Conservation (phyloP, 495 filamentous ascomycete species). For the Acidomyces sp. region DNA sequence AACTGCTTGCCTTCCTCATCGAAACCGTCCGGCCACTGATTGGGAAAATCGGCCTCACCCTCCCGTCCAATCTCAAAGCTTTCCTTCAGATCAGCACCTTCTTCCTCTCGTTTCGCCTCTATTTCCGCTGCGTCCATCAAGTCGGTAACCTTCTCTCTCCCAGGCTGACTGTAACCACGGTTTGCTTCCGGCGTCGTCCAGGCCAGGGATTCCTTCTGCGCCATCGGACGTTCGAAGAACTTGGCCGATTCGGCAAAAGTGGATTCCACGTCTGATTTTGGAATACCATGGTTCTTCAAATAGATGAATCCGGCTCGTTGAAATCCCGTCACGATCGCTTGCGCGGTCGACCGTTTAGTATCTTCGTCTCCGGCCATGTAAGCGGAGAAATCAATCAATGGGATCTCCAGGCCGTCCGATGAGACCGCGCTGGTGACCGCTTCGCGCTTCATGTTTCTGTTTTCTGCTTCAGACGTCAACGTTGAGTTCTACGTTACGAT, state of each 20-base stretch:
- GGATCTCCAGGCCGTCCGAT: constrained; percentile 16
- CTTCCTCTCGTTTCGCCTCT: constrained; percentile 39
- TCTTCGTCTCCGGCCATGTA: constrained; percentile 54
- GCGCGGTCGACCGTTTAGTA: constrained; percentile 52
- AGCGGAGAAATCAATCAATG: constrained; percentile 67
- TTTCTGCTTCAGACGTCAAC: too few species aligned
- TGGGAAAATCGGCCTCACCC: constrained; percentile 50
- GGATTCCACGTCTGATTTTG: constrained; percentile 32
- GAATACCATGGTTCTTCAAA: constrained; percentile 64
- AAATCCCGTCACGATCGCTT: constrained; percentile 65
- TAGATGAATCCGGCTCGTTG: constrained; percentile 84
- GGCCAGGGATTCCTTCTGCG: constrained; percentile 47
- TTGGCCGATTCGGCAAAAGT: constrained; percentile 59
- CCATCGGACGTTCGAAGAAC: constrained; percentile 62
- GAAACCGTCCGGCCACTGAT: constrained; percentile 59
- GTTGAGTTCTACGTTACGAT: too few species aligned
- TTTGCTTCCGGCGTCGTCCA: constrained; percentile 31
- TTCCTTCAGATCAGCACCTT: constrained; percentile 68
- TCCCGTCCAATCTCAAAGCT: constrained; percentile 74
- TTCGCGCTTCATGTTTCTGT: constrained; percentile 3
- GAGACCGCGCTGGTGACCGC: constrained; percentile 17
- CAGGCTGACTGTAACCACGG: constrained; percentile 57
- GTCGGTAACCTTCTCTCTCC: constrained; percentile 62
- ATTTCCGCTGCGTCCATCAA: constrained; percentile 46
- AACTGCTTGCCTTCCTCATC: constrained; percentile 53